Percentiles rank a stretch among this genome's conserved stretches.
Evolutionary conservation across 1,284 basidiomycete species (phyloP).

Genomic region (Trichosporon faecale): DNA sequence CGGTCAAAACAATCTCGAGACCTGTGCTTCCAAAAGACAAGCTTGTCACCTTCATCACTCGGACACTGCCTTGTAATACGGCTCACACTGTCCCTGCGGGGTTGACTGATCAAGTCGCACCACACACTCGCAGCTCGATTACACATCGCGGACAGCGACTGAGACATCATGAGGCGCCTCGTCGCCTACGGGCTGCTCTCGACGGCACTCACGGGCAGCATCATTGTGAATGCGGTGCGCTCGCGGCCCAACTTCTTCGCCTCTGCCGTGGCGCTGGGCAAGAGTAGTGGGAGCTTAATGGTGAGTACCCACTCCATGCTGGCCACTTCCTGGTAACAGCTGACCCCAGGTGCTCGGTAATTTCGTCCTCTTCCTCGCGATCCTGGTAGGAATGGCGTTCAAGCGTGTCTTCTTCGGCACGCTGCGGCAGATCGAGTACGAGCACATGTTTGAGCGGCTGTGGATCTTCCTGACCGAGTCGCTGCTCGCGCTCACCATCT

Average conservation of each 20-base stretch:
- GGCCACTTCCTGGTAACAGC: not conserved
- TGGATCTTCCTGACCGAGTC: slow-evolving; percentile 99
- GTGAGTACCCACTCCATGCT: slow-evolving; percentile 56
- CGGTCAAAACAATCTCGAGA: not conserved
- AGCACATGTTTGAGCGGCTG: slow-evolving; percentile 89
- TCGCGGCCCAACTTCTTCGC: slow-evolving; percentile 91
- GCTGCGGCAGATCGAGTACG: slow-evolving; percentile 82
- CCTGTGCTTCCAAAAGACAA: too few relatives aligned
- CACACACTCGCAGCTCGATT: too few relatives aligned
- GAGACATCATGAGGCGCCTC: slow-evolving; percentile 41
- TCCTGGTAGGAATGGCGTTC: slow-evolving; percentile 71
- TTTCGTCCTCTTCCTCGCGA: slow-evolving; percentile 74
- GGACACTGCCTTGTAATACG: too few relatives aligned
- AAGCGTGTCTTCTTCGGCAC: slow-evolving; percentile 91
- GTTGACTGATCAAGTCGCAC: too few relatives aligned
- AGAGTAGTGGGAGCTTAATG: slow-evolving; percentile 82
- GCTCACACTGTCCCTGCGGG: too few relatives aligned
- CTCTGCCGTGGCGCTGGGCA: slow-evolving; percentile 84
- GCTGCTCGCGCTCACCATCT: slow-evolving; percentile 91
- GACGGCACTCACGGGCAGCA: slow-evolving; percentile 64
- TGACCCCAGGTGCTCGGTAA: slow-evolving; percentile 78
- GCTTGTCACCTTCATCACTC: too few relatives aligned
- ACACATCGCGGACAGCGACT: not conserved
- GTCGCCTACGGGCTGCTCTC: slow-evolving; percentile 69
- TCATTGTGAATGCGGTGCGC: slow-evolving; percentile 73